Evolutionary conservation across 2,329 filamentous ascomycete species (phyloP).

Genomic region (Alternaria tenuissima): DNA sequence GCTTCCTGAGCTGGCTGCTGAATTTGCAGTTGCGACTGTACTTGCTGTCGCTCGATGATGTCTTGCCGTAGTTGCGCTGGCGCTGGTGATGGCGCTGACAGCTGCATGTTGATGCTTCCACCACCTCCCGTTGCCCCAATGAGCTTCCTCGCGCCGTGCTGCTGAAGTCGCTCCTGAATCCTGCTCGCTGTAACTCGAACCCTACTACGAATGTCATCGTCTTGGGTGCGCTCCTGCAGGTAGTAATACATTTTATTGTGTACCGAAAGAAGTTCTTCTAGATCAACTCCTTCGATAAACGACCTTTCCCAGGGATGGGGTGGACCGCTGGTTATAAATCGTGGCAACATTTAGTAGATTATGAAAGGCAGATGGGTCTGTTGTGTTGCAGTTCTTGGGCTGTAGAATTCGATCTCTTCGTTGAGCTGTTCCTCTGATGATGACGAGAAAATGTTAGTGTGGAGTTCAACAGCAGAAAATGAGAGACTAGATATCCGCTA

Average conservation of each 20-base stretch:
- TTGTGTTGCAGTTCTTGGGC: neutral
- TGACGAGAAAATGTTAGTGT: neutral
- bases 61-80: neutral
- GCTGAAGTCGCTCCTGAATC: neutral
- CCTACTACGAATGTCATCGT: neutral
- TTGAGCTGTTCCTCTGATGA: neutral
- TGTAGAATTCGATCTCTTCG: neutral
- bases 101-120: neutral
- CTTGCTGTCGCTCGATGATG: neutral
- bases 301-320: neutral
- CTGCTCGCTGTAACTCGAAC: neutral
- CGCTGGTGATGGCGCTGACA: neutral
- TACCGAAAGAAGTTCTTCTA: neutral
- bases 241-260: neutral
- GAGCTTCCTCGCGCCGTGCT: neutral
- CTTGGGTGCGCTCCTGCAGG: neutral
- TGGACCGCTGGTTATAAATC: neutral
- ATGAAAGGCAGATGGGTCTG: neutral
- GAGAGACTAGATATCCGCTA: neutral
- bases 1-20: neutral
- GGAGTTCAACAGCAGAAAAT: neutral
- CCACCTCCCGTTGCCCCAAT: neutral
- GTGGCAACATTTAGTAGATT: neutral
- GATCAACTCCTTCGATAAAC: neutral
- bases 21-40: neutral